phyloP scores from a whole-genome alignment of 2,329 filamentous ascomycete species.

The Aureobasidium leucospermi region DNA sequence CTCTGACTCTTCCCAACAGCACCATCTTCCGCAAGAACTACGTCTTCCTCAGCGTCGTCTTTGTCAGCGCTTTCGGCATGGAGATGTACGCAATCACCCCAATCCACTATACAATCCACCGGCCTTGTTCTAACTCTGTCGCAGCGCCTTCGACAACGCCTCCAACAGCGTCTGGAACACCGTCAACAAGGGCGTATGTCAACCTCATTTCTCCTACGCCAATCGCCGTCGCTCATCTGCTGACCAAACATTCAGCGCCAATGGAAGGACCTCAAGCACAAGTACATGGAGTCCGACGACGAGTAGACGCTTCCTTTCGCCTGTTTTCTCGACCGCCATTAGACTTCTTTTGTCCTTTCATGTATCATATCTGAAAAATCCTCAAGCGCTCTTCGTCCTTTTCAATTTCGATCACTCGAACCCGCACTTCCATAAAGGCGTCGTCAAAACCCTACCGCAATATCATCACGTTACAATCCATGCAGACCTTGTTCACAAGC shows the following conservation, averaged over 20 bases:
- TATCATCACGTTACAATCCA: no score
- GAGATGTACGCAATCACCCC: constrained; percentile 65
- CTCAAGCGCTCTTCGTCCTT: neutral
- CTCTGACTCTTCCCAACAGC: constrained; percentile 45
- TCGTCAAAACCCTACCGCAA: no score
- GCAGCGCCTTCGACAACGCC: constrained; percentile 71
- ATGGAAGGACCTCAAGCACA: constrained; percentile 98
- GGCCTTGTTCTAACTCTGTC: neutral
- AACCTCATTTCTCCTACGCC: no score
- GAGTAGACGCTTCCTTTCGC: constrained; percentile 22
- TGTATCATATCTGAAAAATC: constrained; percentile 15
- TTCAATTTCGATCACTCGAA: neutral
- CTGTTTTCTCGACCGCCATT: neutral
- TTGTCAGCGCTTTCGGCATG: constrained; percentile 79
- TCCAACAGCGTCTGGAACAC: constrained; percentile 86
- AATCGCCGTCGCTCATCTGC: constrained; percentile 10
- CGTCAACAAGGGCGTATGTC: constrained; percentile 83
- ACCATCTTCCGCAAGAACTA: constrained; percentile 79
- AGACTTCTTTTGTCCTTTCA: neutral
- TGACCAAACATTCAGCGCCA: constrained; percentile 62
- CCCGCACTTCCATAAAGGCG: neutral
- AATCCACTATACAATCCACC: neutral
- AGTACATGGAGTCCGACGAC: constrained; percentile 61
- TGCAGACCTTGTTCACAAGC: no score
- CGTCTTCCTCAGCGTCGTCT: constrained; percentile 80